Evolutionary conservation across 306 rosid species (phyloP).

Genomic region (Ammopiptanthus mongolicus): DNA sequence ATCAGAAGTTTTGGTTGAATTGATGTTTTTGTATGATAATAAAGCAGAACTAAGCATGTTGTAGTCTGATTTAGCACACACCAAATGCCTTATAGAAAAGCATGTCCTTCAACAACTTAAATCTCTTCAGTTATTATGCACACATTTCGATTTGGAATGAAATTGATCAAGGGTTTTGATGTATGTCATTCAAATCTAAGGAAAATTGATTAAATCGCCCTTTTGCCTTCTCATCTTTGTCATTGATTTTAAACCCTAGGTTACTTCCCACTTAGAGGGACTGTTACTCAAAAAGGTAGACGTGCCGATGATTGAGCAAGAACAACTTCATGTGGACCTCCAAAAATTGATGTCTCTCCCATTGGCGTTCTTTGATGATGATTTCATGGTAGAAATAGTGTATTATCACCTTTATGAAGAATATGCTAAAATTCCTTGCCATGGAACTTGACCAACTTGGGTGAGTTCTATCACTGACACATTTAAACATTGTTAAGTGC

Average conservation of each 20-base stretch:
- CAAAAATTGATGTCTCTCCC: neutral
- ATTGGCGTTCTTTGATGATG: neutral
- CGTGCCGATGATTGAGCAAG: neutral
- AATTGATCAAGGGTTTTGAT: neutral
- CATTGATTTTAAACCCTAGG: neutral
- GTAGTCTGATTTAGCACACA: neutral
- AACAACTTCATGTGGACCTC: neutral
- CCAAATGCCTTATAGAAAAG: too few relatives aligned
- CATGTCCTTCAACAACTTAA: too few relatives aligned
- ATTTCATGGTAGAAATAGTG: too few relatives aligned
- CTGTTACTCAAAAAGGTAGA: neutral
- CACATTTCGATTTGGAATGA: too few relatives aligned
- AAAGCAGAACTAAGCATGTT: neutral
- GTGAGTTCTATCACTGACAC: too few relatives aligned
- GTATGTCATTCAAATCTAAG: neutral
- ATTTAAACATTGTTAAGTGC: too few relatives aligned
- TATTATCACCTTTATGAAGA: too few relatives aligned
- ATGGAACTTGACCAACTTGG: too few relatives aligned
- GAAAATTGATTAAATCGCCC: too few relatives aligned
- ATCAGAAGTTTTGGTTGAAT: neutral
- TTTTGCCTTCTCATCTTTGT: neutral
- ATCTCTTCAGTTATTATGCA: too few relatives aligned
- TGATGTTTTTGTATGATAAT: neutral
- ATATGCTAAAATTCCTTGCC: too few relatives aligned
- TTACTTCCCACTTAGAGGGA: neutral